Evolutionary conservation across 1,139 yeast genomes (phyloP), one percentile per base, ranked within the genome.

Genomic region (Nakaseomyces bracarensis): DNA sequence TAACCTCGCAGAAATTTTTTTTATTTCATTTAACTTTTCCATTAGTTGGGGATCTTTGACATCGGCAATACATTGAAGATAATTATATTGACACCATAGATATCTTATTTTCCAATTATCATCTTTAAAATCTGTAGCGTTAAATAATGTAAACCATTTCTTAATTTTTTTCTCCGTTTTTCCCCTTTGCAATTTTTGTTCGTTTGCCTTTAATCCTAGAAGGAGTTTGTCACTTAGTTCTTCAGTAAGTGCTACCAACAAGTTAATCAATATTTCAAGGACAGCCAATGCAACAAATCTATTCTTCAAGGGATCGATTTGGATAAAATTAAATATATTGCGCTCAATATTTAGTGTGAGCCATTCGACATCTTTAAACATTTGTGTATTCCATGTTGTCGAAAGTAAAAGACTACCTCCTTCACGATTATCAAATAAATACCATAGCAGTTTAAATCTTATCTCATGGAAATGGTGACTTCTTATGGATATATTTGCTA

Each of bases 181-280:
- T 36, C 50, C 49, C 26, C 49, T 51, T 38, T 58, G 63, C 2
- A 50, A 47, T 37, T 52, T 56, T 3, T 54, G 43, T 13, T 65
- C 47, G 58, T 47, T 46, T 55, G 46, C 41, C 45, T 54, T 58
- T 18, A 47, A 53, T 3, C 61, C 60, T 30, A 53, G 59, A 5
- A 50, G 36, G 39, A 49, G 50, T 43, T 51, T 57, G 1, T 54
- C 41, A 14, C 41, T 44, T 5, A 60, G 49, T 19, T 55, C 60
- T 19, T 54, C 55, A 15, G 47, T 47, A 4, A 57, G 39, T 23
- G 45, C 39, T 36, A 61, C 63, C 50, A 61, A 38, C 40, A 46
- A 39, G 53, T 84, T 84, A 0, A 78, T 69, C 22, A 82, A 57
- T 0, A 80, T 50, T 51, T 84, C 95, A 49, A 69, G 71, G 0